Percentiles rank a stretch among this genome's conserved stretches.
These are phyloP conservation scores for Annona cherimola DNA, from an alignment of 164 flowering plant genomes.

Conservation along the genomic window DNA sequence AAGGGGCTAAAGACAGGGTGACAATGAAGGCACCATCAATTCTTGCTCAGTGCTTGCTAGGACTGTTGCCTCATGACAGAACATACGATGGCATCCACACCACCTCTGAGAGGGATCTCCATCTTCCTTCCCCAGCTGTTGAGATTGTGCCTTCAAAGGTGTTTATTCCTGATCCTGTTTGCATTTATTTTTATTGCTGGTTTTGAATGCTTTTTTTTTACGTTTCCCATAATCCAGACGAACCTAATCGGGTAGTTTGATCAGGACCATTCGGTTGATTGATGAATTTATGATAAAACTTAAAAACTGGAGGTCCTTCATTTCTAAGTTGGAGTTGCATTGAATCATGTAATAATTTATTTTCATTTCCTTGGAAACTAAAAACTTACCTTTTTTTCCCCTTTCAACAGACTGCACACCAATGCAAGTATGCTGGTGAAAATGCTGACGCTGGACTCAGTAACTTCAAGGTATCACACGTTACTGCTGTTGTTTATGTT, in stretches of 20 bases:
- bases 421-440: constrained; percentile 73
- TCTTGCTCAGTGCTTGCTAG: constrained; percentile 78
- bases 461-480: constrained; percentile 56
- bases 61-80: constrained; percentile 54
- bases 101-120: constrained; percentile 53
- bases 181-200: neutral
- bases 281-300: neutral
- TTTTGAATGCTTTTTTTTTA: neutral
- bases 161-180: neutral
- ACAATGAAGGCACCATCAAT: constrained; percentile 75
- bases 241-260: neutral
- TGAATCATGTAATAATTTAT: neutral
- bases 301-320: neutral
- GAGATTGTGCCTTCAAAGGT: constrained; percentile 94
- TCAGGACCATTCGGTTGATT: neutral
- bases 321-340: neutral
- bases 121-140: constrained; percentile 73
- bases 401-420: constrained; percentile 47
- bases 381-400: neutral
- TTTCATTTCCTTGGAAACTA: neutral
- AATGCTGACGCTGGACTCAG: constrained; percentile 63
- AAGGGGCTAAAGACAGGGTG: neutral
- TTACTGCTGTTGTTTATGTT: neutral
- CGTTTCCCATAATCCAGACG: neutral
- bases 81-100: constrained; percentile 42